Percentiles rank a stretch among this genome's conserved stretches.
Conservation (phyloP, 108 stramenopile species). For the Mayamaea pseudoterrestris region DNA sequence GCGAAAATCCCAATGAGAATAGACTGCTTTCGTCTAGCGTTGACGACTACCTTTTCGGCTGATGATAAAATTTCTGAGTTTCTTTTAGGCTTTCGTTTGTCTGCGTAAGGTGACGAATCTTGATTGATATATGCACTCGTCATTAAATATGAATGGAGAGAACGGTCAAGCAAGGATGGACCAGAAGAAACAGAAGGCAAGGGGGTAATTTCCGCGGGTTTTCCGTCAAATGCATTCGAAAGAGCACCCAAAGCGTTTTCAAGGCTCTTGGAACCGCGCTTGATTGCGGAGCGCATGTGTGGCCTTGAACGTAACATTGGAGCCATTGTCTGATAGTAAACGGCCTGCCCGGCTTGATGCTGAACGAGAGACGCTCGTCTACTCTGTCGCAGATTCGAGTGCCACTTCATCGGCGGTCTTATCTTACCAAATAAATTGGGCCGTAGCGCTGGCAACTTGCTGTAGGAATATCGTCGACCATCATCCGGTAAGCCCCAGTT, state of each 20-base stretch:
- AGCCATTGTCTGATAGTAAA: background rate
- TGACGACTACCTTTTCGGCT: constrained; percentile 19
- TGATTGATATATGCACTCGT: background rate
- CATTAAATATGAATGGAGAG: background rate
- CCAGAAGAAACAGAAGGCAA: background rate
- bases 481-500: constrained; percentile 36
- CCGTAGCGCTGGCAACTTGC: constrained; percentile 29
- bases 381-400: background rate
- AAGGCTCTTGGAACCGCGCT: background rate
- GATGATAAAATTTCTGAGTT: background rate
- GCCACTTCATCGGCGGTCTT: constrained; percentile 19
- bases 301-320: background rate
- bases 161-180: background rate
- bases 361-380: background rate
- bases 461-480: constrained; percentile 23
- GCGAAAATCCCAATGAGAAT: constrained; percentile 25
- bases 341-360: background rate
- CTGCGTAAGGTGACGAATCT: background rate
- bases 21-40: constrained; percentile 29
- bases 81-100: constrained; percentile 16
- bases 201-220: too few species aligned
- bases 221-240: background rate
- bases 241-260: background rate
- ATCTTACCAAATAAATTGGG: constrained; percentile 20
- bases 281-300: background rate